A percentile compares a stretch with the other conserved stretches of the same genome.
These are phyloP conservation scores for Ophiostoma sp. DNA, from an alignment of 2,329 filamentous ascomycete genomes.

Conservation along the genomic window DNA sequence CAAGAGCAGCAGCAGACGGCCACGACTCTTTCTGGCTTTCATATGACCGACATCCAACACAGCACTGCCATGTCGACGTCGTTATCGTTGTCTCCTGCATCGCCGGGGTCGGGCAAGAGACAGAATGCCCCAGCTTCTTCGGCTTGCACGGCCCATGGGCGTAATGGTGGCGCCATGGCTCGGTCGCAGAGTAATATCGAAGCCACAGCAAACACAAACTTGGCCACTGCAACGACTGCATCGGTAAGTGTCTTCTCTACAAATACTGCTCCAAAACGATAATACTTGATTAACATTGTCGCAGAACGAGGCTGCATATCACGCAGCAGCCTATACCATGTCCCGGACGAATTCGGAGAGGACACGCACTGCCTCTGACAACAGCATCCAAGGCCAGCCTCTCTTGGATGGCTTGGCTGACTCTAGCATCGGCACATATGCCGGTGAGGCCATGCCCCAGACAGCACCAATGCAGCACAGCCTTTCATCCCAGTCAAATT, in stretches of 20 bases:
- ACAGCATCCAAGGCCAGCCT: background rate
- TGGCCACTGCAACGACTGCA: no score
- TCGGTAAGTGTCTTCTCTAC: background rate
- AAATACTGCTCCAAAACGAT: background rate
- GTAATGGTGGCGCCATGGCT: background rate
- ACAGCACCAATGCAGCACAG: slow-evolving; percentile 10
- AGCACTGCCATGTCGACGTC: background rate
- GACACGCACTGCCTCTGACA: background rate
- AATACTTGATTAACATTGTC: background rate
- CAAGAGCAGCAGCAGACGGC: background rate
- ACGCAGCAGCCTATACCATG: background rate
- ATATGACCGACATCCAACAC: background rate
- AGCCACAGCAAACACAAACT: background rate
- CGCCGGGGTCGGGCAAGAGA: background rate
- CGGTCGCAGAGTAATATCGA: background rate
- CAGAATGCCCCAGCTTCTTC: background rate
- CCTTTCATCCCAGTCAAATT: slow-evolving; percentile 5
- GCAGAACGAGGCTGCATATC: background rate
- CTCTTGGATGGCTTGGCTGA: background rate
- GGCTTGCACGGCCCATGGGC: background rate
- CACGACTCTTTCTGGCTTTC: background rate
- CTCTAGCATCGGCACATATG: background rate
- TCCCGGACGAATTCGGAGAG: background rate
- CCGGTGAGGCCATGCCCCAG: background rate
- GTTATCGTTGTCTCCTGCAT: background rate